These are phyloP conservation scores for Parsonsia alboflavescens DNA, from an alignment of 257 asterid species.

Conservation along the genomic window DNA sequence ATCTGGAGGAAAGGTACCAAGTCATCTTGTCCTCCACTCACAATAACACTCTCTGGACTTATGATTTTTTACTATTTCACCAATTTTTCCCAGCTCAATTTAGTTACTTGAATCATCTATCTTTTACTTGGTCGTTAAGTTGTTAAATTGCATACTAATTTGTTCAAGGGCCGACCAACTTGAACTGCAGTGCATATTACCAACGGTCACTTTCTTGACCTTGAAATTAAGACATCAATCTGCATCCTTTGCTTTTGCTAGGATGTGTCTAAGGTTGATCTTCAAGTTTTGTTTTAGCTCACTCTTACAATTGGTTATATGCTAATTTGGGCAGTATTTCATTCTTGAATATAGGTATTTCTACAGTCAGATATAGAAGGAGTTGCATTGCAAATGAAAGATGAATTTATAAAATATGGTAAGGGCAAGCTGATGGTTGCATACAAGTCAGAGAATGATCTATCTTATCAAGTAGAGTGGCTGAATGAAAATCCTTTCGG, in stretches of 20 bases:
- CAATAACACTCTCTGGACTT: not conserved
- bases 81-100: not conserved
- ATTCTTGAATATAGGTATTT: constrained; percentile 51
- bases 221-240: not conserved
- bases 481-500: constrained; percentile 80
- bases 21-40: constrained; percentile 2
- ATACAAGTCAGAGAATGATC: constrained; percentile 20
- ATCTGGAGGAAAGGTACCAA: constrained; percentile 62
- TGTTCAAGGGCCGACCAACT: not conserved
- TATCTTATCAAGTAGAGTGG: constrained; percentile 31
- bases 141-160: not conserved
- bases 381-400: constrained; percentile 69
- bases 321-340: not conserved
- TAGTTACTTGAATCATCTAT: not conserved
- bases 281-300: not conserved
- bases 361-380: constrained; percentile 88
- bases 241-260: not conserved
- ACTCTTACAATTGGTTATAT: not conserved
- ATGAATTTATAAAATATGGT: constrained; percentile 53
- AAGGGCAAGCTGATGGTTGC: constrained; percentile 51
- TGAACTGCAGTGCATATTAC: not conserved
- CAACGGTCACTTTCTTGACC: not conserved
- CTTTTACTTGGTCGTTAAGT: not conserved
- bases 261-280: not conserved
- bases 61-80: not conserved